Percentiles rank a stretch among this genome's conserved stretches.
These are phyloP conservation scores for Plantago elongata DNA, from an alignment of 257 asterid genomes.

Conservation along the genomic window DNA sequence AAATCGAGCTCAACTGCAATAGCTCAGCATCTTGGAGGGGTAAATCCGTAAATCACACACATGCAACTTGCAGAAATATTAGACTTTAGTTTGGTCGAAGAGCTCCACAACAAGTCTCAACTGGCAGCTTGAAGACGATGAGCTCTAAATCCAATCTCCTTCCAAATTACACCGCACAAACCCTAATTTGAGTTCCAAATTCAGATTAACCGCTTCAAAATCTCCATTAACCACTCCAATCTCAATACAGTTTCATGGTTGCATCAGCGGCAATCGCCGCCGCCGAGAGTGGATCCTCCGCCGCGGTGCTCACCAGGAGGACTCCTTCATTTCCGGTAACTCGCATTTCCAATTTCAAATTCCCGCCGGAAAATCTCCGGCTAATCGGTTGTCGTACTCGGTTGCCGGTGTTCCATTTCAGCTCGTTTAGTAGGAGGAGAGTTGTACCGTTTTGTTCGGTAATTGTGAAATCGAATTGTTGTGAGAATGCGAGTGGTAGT, in stretches of 20 bases:
- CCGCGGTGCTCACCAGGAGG: conserved; percentile 20
- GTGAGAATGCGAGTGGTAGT: conserved; percentile 15
- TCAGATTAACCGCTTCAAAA: conserved; percentile 15
- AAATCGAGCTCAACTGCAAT: no score
- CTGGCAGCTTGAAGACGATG: no score
- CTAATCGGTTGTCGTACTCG: conserved; percentile 19
- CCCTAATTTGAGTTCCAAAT: no score
- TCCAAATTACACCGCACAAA: no score
- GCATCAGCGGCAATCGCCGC: conserved; percentile 41
- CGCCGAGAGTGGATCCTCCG: conserved; percentile 30
- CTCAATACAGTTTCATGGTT: conserved; percentile 42
- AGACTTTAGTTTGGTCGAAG: no score
- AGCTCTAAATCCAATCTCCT: no score
- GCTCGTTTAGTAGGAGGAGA: background rate
- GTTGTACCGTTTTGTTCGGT: conserved; percentile 13
- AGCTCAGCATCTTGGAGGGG: no score
- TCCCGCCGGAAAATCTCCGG: conserved; percentile 26
- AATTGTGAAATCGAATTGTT: conserved; percentile 20
- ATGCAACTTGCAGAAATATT: no score
- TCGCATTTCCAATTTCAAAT: conserved; percentile 24
- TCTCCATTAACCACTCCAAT: conserved; percentile 41
- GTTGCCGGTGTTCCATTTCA: background rate
- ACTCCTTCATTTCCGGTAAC: conserved; percentile 26
- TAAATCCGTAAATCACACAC: no score
- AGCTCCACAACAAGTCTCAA: no score